These are phyloP conservation scores for Ganoderma boninense DNA, from an alignment of 1,284 basidiomycete species.

Conservation along the genomic window DNA sequence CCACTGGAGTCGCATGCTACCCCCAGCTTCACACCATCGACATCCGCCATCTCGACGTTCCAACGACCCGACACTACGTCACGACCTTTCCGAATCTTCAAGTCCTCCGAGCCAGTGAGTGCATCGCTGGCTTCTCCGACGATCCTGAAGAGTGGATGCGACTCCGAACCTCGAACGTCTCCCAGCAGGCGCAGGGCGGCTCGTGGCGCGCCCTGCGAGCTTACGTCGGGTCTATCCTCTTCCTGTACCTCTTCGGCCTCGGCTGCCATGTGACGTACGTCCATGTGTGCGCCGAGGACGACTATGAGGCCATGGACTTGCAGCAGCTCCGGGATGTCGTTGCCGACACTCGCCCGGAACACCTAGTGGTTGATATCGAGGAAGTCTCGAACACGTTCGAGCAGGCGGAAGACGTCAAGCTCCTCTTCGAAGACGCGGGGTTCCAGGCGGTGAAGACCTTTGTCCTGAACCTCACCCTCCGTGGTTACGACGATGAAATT, in stretches of 20 bases:
- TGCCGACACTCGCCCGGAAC: background rate
- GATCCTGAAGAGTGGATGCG: background rate
- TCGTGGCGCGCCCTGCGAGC: constrained; percentile 1
- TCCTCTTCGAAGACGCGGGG: background rate
- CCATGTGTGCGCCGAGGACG: background rate
- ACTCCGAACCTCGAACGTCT: background rate
- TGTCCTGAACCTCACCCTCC: background rate
- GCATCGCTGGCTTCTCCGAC: background rate
- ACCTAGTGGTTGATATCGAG: background rate
- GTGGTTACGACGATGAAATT: no score
- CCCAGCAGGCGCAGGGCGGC: background rate
- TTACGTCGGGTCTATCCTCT: background rate
- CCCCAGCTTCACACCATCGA: background rate
- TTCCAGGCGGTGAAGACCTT: background rate
- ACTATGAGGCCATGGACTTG: background rate
- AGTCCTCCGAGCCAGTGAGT: background rate
- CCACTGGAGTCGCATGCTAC: background rate
- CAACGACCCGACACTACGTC: background rate
- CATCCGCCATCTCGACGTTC: background rate
- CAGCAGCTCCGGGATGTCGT: background rate
- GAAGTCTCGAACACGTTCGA: background rate
- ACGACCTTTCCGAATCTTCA: constrained; percentile 2
- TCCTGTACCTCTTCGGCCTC: constrained; percentile 7
- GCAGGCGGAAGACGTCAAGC: background rate
- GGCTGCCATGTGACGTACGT: background rate